A percentile compares a stretch with the other conserved stretches of the same genome.
Evolutionary conservation across 345 rosid species (phyloP).

Genomic region (Hypericum perforatum): DNA sequence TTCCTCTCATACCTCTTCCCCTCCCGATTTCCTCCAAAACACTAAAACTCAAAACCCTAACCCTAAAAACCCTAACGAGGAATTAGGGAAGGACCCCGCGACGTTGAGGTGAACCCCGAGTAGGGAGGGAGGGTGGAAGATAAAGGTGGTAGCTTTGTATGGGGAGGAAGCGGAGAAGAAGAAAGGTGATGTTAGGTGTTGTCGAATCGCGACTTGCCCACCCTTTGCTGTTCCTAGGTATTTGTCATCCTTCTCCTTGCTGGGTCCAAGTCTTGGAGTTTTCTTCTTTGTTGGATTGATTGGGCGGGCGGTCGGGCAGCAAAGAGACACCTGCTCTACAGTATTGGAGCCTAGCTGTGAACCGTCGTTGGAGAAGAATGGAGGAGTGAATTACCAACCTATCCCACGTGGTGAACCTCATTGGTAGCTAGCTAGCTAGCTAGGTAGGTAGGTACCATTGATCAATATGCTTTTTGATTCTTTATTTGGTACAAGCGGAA

Average conservation of each 20-base stretch:
- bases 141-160: too few relatives aligned
- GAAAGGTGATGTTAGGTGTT: slow-evolving; percentile 25
- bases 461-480: background rate
- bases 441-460: slow-evolving; percentile 49
- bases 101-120: too few relatives aligned
- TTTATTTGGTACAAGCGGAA: background rate
- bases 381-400: slow-evolving; percentile 79
- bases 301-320: slow-evolving; percentile 99
- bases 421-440: too few relatives aligned
- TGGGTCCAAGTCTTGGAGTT: background rate
- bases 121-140: too few relatives aligned
- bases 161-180: slow-evolving; percentile 32
- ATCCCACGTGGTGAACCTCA: slow-evolving; percentile 99
- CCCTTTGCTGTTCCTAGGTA: slow-evolving; percentile 88
- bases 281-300: background rate
- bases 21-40: background rate
- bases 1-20: too few relatives aligned
- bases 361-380: slow-evolving; percentile 72
- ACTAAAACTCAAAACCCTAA: slow-evolving; percentile 7
- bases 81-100: too few relatives aligned
- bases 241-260: slow-evolving; percentile 14
- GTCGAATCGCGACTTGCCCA: slow-evolving; percentile 71
- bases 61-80: too few relatives aligned
- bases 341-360: slow-evolving; percentile 88
- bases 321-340: slow-evolving; percentile 83